Conservation (phyloP, 495 filamentous ascomycete species). For the Penicillium parvum region DNA sequence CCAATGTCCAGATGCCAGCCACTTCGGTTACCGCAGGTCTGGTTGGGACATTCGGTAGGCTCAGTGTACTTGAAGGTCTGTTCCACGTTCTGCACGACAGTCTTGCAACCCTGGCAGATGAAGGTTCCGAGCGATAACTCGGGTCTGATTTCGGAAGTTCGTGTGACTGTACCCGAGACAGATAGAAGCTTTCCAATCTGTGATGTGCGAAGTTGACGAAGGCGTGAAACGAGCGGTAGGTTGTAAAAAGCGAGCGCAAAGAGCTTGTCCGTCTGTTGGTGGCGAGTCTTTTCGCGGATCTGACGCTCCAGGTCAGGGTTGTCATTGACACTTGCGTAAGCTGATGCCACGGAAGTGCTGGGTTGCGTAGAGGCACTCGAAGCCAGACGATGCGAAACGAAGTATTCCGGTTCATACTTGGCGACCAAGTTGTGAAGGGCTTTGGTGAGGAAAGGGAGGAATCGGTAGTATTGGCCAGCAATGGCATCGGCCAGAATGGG, state of each 20-base stretch:
- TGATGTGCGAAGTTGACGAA: slow-evolving; percentile 83
- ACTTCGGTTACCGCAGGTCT: slow-evolving; percentile 80
- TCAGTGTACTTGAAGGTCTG: slow-evolving; percentile 98
- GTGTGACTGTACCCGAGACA: slow-evolving; percentile 92
- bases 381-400: slow-evolving; percentile 79
- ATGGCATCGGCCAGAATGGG: slow-evolving; percentile 79
- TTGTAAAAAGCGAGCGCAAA: slow-evolving; percentile 97
- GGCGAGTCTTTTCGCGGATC: slow-evolving; percentile 61
- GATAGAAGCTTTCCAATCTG: slow-evolving; percentile 90
- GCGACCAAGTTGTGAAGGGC: slow-evolving; percentile 89
- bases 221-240: slow-evolving; percentile 83
- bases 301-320: slow-evolving; percentile 31
- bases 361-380: slow-evolving; percentile 57
- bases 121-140: slow-evolving; percentile 93
- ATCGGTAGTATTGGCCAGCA: slow-evolving; percentile 87
- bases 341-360: slow-evolving; percentile 62
- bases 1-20: slow-evolving; percentile 94
- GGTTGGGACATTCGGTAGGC: slow-evolving; percentile 89
- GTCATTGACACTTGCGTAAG: slow-evolving; percentile 62
- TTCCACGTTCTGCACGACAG: slow-evolving; percentile 81
- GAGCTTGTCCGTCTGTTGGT: slow-evolving; percentile 94
- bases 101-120: slow-evolving; percentile 79
- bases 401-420: slow-evolving; percentile 92
- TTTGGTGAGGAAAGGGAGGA: slow-evolving; percentile 85
- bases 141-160: slow-evolving; percentile 93